These are phyloP conservation scores for Aspergillus pseudoglaucus DNA, from an alignment of 2,329 filamentous ascomycete species.

Conservation along the genomic window DNA sequence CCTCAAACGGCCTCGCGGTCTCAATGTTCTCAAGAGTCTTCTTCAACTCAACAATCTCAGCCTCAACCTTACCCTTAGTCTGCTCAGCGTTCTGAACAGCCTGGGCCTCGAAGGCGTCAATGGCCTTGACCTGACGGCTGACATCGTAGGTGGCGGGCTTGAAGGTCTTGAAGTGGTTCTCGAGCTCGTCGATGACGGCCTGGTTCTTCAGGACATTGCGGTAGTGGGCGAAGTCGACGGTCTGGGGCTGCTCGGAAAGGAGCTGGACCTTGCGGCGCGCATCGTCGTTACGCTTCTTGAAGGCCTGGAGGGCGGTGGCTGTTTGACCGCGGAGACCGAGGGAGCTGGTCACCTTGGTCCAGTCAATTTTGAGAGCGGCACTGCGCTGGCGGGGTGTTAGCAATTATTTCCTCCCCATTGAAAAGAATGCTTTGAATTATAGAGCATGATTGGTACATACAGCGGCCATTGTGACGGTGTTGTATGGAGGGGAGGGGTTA, in stretches of 20 bases:
- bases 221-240: conserved; percentile 91
- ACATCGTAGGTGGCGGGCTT: conserved; percentile 93
- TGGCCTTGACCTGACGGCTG: conserved; percentile 88
- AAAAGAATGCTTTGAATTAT: conserved; percentile 13
- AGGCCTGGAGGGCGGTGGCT: conserved; percentile 79
- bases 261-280: conserved; percentile 85
- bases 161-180: conserved; percentile 88
- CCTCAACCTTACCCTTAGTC: conserved; percentile 92
- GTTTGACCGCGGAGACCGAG: conserved; percentile 96
- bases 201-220: conserved; percentile 90
- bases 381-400: conserved; percentile 60
- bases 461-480: conserved; percentile 37
- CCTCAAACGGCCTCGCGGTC: conserved; percentile 88
- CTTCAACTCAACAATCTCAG: conserved; percentile 87
- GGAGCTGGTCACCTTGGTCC: conserved; percentile 87
- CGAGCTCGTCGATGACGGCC: conserved; percentile 90
- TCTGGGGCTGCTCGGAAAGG: conserved; percentile 76
- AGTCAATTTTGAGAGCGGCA: conserved; percentile 99
- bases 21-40: conserved; percentile 97
- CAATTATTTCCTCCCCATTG: background rate
- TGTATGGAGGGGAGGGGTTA: conserved; percentile 25
- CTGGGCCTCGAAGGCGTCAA: conserved; percentile 95
- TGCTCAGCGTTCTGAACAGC: conserved; percentile 94
- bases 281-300: conserved; percentile 99
- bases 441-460: conserved; percentile 21